Percentiles rank a stretch among this genome's conserved stretches.
phyloP scores from a whole-genome alignment of 139 green algal species.

The Astrephomene gubernaculifera region DNA sequence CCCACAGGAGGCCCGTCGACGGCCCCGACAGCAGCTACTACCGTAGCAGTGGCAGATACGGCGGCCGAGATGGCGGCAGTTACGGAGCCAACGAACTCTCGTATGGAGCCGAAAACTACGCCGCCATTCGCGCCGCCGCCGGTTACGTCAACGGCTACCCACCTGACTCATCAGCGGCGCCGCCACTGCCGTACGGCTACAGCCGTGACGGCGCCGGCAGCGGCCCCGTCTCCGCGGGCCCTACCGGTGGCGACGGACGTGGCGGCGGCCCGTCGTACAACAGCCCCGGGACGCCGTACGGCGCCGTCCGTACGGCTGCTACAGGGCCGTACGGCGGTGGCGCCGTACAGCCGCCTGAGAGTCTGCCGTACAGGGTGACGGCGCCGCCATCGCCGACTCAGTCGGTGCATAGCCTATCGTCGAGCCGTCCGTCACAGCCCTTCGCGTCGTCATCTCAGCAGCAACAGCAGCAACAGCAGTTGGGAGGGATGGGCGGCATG shows the following conservation, averaged over 20 bases:
- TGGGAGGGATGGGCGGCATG: neutral
- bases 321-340: conserved; percentile 23
- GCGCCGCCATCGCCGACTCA: conserved; percentile 24
- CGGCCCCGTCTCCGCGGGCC: neutral
- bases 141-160: conserved; percentile 35
- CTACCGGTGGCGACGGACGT: conserved; percentile 5
- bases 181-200: neutral
- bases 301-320: conserved; percentile 14
- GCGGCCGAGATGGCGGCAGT: too few relatives aligned
- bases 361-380: conserved; percentile 30
- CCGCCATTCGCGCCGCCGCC: conserved; percentile 15
- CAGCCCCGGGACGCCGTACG: neutral
- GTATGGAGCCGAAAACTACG: conserved; percentile 17
- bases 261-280: neutral
- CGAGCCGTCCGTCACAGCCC: too few relatives aligned
- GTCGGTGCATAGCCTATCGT: neutral
- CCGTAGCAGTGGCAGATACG: too few relatives aligned
- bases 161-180: neutral
- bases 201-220: neutral
- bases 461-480: neutral
- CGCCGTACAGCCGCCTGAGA: neutral
- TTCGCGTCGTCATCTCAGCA: too few relatives aligned
- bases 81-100: too few relatives aligned
- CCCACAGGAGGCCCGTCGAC: too few relatives aligned
- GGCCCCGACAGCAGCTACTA: too few relatives aligned